phyloP scores from a whole-genome alignment of 108 stramenopile genomes.

The Phaeodactylum tricornutum region DNA sequence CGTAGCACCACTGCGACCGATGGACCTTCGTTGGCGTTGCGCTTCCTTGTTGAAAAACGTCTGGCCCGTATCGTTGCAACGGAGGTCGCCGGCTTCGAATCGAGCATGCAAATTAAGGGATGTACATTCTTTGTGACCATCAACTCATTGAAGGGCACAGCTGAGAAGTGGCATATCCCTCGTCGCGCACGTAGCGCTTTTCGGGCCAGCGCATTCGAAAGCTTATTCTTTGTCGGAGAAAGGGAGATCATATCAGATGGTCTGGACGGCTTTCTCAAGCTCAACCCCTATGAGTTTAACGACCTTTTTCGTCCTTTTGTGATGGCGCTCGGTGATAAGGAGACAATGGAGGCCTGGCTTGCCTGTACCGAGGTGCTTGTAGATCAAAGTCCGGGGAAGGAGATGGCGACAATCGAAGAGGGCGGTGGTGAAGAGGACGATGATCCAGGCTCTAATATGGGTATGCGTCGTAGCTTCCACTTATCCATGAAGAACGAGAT shows the following conservation, averaged over 20 bases:
- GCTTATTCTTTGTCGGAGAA: slow-evolving; percentile 75
- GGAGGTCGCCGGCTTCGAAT: slow-evolving; percentile 74
- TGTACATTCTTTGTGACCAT: slow-evolving; percentile 57
- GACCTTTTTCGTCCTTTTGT: slow-evolving; percentile 65
- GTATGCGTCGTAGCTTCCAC: too few species aligned
- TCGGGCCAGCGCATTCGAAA: slow-evolving; percentile 64
- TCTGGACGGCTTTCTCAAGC: slow-evolving; percentile 53
- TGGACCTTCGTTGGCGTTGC: slow-evolving; percentile 69
- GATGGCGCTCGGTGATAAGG: slow-evolving; percentile 74
- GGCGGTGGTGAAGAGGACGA: too few species aligned
- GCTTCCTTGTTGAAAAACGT: slow-evolving; percentile 69
- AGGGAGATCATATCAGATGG: slow-evolving; percentile 67
- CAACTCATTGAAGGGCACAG: slow-evolving; percentile 37
- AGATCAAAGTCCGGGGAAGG: too few species aligned
- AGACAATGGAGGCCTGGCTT: slow-evolving; percentile 74
- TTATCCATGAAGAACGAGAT: too few species aligned
- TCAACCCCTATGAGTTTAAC: slow-evolving; percentile 68
- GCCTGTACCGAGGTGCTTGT: slow-evolving; percentile 59
- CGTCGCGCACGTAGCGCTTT: slow-evolving; percentile 73
- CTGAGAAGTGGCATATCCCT: slow-evolving; percentile 79
- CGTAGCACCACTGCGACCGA: too few species aligned
- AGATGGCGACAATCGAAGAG: too few species aligned
- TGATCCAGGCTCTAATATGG: too few species aligned
- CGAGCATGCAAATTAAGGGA: slow-evolving; percentile 54
- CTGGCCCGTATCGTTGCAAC: slow-evolving; percentile 75